phyloP scores from a whole-genome alignment of 2,329 filamentous ascomycete genomes.

The Botryotinia calthae region DNA sequence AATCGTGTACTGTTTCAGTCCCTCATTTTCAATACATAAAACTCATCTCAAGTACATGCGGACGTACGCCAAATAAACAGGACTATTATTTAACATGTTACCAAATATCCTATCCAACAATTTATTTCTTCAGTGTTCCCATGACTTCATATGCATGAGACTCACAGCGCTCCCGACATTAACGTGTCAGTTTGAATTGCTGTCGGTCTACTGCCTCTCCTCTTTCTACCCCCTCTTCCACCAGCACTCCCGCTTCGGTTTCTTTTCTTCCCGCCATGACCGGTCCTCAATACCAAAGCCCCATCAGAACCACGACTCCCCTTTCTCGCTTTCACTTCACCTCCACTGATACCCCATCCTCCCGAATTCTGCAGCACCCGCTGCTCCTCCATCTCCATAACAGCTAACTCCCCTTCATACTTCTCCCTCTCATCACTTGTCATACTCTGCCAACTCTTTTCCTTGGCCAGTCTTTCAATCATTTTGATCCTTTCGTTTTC shows the following conservation, averaged over 20 bases:
- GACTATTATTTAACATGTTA: background rate
- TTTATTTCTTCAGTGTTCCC: background rate
- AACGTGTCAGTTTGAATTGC: background rate
- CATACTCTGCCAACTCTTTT: constrained; percentile 3
- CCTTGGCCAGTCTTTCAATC: background rate
- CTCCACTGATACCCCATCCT: background rate
- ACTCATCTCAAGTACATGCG: background rate
- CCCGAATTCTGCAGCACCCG: background rate
- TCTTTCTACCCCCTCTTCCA: background rate
- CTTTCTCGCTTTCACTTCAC: too few relatives aligned
- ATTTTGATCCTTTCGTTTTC: background rate
- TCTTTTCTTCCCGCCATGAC: background rate
- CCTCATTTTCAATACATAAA: background rate
- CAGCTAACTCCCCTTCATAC: background rate
- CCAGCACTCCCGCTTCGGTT: background rate
- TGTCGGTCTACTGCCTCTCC: background rate
- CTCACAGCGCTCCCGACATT: constrained; percentile 4
- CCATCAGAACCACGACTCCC: background rate
- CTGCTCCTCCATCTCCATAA: background rate
- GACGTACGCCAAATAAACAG: background rate
- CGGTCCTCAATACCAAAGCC: background rate
- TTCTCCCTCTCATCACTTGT: background rate
- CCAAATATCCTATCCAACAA: background rate
- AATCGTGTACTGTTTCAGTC: background rate
- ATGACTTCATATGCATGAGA: background rate